Conservation (phyloP, 768 basidiomycete genomes). For the Auricularia sp. region DNA sequence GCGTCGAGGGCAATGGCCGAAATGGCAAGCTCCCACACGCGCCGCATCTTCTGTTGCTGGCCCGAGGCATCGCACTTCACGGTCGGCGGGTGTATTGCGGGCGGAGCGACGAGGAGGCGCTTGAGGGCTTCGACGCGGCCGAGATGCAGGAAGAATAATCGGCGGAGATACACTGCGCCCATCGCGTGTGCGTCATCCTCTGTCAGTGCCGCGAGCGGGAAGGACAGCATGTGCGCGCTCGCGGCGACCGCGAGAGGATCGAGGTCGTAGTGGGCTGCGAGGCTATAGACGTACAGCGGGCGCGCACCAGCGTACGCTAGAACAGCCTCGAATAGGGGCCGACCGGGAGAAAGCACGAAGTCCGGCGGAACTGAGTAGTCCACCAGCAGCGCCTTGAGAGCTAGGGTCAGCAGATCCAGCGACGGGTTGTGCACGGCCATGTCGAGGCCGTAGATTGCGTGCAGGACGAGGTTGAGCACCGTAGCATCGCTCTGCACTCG, state of each 20-base stretch:
- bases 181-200: conserved; percentile 63
- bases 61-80: conserved; percentile 55
- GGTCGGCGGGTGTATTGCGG: conserved; percentile 65
- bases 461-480: too few species aligned
- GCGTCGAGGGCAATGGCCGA: conserved; percentile 68
- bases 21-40: conserved; percentile 74
- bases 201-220: conserved; percentile 53
- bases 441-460: background rate
- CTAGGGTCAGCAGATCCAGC: background rate
- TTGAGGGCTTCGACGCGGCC: conserved; percentile 76
- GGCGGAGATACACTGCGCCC: conserved; percentile 67
- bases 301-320: conserved; percentile 4
- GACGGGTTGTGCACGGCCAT: background rate
- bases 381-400: conserved; percentile 6
- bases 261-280: conserved; percentile 56
- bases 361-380: background rate
- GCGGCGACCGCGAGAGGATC: conserved; percentile 66
- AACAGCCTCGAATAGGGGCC: conserved; percentile 23
- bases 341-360: conserved; percentile 18
- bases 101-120: conserved; percentile 45
- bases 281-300: conserved; percentile 52
- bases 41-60: conserved; percentile 43
- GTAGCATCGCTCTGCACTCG: too few species aligned
- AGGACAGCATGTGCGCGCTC: conserved; percentile 65
- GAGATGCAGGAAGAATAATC: conserved; percentile 75